These are phyloP conservation scores for Annulohypoxylon moriforme DNA, from an alignment of 495 filamentous ascomycete species.

Conservation along the genomic window DNA sequence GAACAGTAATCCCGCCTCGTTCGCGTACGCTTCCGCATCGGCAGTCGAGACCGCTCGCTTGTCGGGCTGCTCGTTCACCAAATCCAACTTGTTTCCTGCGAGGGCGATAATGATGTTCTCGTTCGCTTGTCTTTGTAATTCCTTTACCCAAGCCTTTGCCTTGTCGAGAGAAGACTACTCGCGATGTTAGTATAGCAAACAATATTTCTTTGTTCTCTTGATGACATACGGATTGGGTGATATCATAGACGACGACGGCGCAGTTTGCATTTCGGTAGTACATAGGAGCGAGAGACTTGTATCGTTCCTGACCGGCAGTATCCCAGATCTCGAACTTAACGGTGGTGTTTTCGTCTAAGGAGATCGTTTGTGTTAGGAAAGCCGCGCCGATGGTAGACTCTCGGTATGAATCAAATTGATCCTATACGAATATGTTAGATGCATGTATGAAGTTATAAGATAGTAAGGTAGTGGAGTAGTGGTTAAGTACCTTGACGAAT, in stretches of 20 bases:
- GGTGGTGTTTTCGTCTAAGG: conserved; percentile 95
- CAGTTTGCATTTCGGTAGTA: conserved; percentile 99
- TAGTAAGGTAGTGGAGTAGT: background rate
- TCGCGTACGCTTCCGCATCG: conserved; percentile 94
- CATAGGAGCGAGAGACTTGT: conserved; percentile 98
- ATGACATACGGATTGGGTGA: conserved; percentile 90
- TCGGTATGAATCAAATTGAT: conserved; percentile 99
- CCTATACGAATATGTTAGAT: conserved; percentile 62
- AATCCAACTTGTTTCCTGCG: conserved; percentile 96
- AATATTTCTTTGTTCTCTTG: conserved; percentile 14
- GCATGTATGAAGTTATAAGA: background rate
- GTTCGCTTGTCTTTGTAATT: conserved; percentile 97
- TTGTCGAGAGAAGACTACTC: conserved; percentile 92
- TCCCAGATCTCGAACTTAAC: conserved; percentile 99
- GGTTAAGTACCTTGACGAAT: conserved; percentile 87
- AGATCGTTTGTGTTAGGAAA: conserved; percentile 98
- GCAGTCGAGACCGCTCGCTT: conserved; percentile 89
- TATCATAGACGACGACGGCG: conserved; percentile 98
- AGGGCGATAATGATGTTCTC: conserved; percentile 99
- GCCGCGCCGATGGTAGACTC: conserved; percentile 99
- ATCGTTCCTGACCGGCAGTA: conserved; percentile 96
- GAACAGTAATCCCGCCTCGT: conserved; percentile 91
- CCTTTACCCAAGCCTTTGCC: conserved; percentile 99
- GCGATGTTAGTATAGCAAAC: conserved; percentile 15
- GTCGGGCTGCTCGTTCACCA: conserved; percentile 88